phyloP scores from a whole-genome alignment of 139 green algal species.

The Chlorella sp. region DNA sequence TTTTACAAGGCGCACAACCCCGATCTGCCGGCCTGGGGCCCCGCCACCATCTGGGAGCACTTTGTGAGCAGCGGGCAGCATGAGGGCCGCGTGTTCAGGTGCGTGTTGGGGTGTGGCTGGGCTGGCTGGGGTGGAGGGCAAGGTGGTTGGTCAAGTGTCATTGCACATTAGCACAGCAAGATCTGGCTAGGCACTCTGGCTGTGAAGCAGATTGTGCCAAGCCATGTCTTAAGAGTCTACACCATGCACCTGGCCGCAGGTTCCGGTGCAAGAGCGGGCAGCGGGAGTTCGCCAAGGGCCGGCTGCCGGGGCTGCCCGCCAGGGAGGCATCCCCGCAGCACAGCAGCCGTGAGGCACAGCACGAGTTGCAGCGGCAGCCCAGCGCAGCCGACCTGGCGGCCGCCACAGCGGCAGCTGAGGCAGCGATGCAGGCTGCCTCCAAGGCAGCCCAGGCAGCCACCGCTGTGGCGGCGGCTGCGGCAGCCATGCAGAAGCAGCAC shows the following conservation, averaged over 20 bases:
- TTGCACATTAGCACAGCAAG: no score
- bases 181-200: no score
- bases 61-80: slow-evolving; percentile 79
- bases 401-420: neutral
- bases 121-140: no score
- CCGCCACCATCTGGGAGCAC: slow-evolving; percentile 62
- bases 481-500: neutral
- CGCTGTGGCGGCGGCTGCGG: neutral
- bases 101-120: neutral
- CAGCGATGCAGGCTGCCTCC: slow-evolving; percentile 8
- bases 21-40: slow-evolving; percentile 50
- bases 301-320: neutral
- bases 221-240: no score
- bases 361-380: neutral
- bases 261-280: slow-evolving; percentile 24
- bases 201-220: no score
- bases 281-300: slow-evolving; percentile 13
- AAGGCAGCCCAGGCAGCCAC: neutral
- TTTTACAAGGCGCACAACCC: slow-evolving; percentile 61
- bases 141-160: no score
- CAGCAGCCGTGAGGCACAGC: neutral
- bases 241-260: neutral
- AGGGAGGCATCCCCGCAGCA: neutral
- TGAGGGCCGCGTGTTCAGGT: slow-evolving; percentile 65
- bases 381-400: neutral